These are phyloP conservation scores for Xylariaceae sp. DNA, from an alignment of 2,329 filamentous ascomycete genomes.

Conservation along the genomic window DNA sequence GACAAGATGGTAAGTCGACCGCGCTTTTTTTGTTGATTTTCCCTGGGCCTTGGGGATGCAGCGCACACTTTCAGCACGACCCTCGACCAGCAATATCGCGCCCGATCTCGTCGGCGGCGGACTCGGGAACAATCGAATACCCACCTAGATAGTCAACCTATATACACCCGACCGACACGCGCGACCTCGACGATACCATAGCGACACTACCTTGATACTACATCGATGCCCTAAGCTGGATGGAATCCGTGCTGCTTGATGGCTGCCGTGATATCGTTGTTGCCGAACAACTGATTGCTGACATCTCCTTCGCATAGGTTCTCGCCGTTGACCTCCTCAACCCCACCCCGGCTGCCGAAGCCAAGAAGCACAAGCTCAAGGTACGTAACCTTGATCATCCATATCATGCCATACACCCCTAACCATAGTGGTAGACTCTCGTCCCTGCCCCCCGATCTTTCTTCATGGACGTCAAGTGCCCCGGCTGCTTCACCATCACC, in stretches of 20 bases:
- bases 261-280: neutral
- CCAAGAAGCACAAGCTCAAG: constrained; percentile 99
- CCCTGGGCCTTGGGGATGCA: neutral
- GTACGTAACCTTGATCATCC: constrained; percentile 47
- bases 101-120: constrained; percentile 5
- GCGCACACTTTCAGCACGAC: constrained; percentile 2
- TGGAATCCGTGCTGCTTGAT: constrained; percentile 2
- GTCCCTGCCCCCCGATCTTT: constrained; percentile 96
- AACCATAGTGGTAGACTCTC: constrained; percentile 58
- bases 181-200: neutral
- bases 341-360: constrained; percentile 95
- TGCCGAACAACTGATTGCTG: constrained; percentile 37
- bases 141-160: neutral
- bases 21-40: constrained; percentile 11
- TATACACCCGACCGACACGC: neutral
- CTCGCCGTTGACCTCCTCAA: constrained; percentile 99
- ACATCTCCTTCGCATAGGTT: constrained; percentile 61
- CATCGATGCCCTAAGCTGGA: constrained; percentile 2
- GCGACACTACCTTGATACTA: neutral
- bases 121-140: neutral
- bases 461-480: constrained; percentile 99
- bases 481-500: constrained; percentile 99
- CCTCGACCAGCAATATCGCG: constrained; percentile 6
- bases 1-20: constrained; percentile 63
- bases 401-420: constrained; percentile 17